Evolutionary conservation across 352 stramenopile genomes (phyloP), one percentile per base, ranked within the genome.

Genomic region (Pseudoperonospora humuli): DNA sequence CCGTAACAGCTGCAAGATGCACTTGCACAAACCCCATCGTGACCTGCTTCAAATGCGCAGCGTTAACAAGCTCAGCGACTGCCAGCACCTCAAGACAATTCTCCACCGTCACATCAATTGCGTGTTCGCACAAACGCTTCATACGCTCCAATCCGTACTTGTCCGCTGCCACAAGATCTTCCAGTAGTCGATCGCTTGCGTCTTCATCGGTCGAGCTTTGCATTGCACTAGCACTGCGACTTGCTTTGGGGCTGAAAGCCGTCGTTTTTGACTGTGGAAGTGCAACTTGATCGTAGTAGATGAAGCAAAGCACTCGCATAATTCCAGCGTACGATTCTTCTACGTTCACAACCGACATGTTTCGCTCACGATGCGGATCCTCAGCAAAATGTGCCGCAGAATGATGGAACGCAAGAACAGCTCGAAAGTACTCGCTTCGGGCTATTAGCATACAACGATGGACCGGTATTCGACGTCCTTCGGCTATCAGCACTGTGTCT

Each of bases 71-170:
- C 21, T 91, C 75, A 1, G 78, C 69, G 17, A 86, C 58, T 8
- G 70, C 64, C 6, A 90, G 54, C 18, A 84, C 61, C 25, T 82
- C 71, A 17, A 86, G 54, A 27, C 73, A 83, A 24, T 83, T 91
- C 14, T 7, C 29, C 2, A 35, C 8, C 0, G 60, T 79, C 41
- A 88, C 50, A 3, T 15, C 13, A 4, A 86, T 46, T 7, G 64
- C 40, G 47, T 79, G 67, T 24, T 90, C 78, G 24, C 63, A 80
- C 1, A 84, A 45, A 9, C 68, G 64, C 59, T 87, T 88, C 55
- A 86, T 74, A 8, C 74, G 70, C n/a, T 62, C 57, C 17, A 91
- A 61, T 13, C 73, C 70, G 42, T 81, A 88, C 47, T 82, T 84
- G 54, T 91, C 67, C 1, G 75, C 75, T 0, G 70, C 70, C n/a